Base-by-base conservation (phyloP, 2,329 filamentous ascomycete genomes). In the Stagonosporopsis rhizophila region DNA sequence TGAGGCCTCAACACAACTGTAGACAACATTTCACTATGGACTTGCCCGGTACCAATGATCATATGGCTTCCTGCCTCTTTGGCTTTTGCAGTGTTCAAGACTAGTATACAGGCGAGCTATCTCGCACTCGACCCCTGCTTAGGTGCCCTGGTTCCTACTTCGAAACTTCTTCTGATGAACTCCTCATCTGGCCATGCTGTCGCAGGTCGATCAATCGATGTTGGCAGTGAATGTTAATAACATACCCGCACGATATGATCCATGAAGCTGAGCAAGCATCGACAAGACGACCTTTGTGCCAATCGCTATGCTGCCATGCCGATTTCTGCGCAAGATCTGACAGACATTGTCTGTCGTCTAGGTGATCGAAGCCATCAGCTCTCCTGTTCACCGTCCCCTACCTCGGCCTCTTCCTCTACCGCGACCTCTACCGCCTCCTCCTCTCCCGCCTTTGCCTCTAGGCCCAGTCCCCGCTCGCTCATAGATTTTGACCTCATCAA, bases 401-500 rank as follows among this genome's bases (percentile, higher is more conserved):
- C 65, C 65, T 27, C 63, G 59, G 37, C 67, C 64, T 25, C 67
- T 60, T 25, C 67, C 64, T 17, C 67, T 47, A 1, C 67, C 67
- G 47, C 80, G 73, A 8, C 80, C 75, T 12, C 82, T 72, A n/a
- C 74, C 72, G n/a, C 74, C 72, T 19, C 74, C 72, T 19, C 79
- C 63, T 27, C 63, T 52, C 7, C 67, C 67, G 72, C 81, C 61
- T 72, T 76, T 67, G 35, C 75, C 67, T 52, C 73, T 40, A 59
- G 63, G 62, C 68, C 62, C 58, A 3, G 68, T 71, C 81, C 79
- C 62, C 83, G 82, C 52, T 47, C 85, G 78, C 69, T 88, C 85
- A 67, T 87, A 92, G 34, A 96, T 69, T 73, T 79, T 86, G 75
- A 96, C 92, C 60, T 71, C 67, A 1, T 73, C 88, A 76, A 97